Base-by-base conservation (phyloP, 163 green algal species). In the Scenedesmus sp. region DNA sequence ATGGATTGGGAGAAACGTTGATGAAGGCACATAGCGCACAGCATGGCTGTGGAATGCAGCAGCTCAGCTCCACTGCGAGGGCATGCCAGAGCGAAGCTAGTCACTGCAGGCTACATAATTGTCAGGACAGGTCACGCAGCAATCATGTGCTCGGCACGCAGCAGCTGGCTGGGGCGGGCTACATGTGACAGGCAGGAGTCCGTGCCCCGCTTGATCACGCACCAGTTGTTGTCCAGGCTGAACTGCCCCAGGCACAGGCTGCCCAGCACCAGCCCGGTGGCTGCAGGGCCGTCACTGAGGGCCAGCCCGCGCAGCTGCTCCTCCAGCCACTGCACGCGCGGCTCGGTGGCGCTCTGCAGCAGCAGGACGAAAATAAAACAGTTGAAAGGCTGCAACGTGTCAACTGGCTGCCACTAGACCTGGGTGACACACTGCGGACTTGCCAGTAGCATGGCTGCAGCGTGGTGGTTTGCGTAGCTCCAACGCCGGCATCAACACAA, bases 211-310 rank as follows among this genome's bases (percentile, higher is more conserved):
- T 62, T 12, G 6, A 7, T 16, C 8, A 23, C 88, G 7, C 66
- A 92, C 97, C 97, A 99, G 92, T 97, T 95, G 88, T 97, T 91
- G 94, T 99, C 98, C 2, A 95, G 92, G n/a, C 88, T 95, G 95
- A 97, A 99, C 92, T 97, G 95, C 1, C 94, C 97, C 26, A 98
- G 59, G 92, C 96, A 98, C 82, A 96, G 88, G 81, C 95, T 91
- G 13, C 97, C 96, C 23, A 82, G 34, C 91, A 86, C 64, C 60
- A 89, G 91, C 23, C 64, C 91, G 12, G 86, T 89, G 52, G 77
- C 90, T 56, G 90, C 84, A 26, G 90, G 90, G 6, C 59, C 90
- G 84, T 92, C 89, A 64, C 56, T 79, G 3, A 92, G 83, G 4
- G 46, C 60, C 67, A 97, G 81, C 6, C 55, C 84, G 62, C 90